phyloP scores from a whole-genome alignment of 192 early-diverging fungal species.

The Dimargaris cristalligena region DNA sequence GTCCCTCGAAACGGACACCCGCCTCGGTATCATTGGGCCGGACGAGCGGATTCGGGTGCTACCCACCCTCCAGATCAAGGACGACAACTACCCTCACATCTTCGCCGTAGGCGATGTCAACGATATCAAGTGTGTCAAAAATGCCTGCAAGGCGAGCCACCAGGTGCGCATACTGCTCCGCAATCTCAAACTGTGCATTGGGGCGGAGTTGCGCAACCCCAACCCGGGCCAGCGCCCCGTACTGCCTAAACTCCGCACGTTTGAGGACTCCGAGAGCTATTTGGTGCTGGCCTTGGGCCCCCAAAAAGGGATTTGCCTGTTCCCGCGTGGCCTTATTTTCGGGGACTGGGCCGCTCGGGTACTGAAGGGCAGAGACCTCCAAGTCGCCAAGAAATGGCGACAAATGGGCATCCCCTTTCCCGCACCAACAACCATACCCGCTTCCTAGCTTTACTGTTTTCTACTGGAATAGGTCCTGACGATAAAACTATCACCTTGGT shows the following conservation, averaged over 20 bases:
- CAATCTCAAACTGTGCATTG: background rate
- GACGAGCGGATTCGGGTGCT: constrained; percentile 22
- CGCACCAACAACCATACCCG: background rate
- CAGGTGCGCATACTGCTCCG: background rate
- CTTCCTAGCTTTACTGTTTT: background rate
- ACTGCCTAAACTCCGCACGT: background rate
- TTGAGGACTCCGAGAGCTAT: background rate
- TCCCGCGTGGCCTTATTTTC: background rate
- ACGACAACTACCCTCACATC: constrained; percentile 36
- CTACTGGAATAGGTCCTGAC: too few relatives aligned
- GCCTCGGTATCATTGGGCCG: constrained; percentile 2
- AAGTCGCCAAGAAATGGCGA: background rate
- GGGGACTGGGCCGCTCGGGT: constrained; percentile 1
- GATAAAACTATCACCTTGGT: too few relatives aligned
- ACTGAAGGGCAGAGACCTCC: background rate
- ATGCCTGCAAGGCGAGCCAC: background rate
- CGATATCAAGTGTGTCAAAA: constrained; percentile 10
- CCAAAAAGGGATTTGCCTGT: background rate
- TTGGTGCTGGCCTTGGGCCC: constrained; percentile 1
- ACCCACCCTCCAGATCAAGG: constrained; percentile 53
- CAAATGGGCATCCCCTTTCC: background rate
- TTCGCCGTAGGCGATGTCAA: constrained; percentile 61
- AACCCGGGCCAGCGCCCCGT: background rate
- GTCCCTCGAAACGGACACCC: constrained; percentile 11
- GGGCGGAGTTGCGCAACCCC: background rate